Conservation (phyloP, 2,329 filamentous ascomycete genomes). For the Nemania abortiva region DNA sequence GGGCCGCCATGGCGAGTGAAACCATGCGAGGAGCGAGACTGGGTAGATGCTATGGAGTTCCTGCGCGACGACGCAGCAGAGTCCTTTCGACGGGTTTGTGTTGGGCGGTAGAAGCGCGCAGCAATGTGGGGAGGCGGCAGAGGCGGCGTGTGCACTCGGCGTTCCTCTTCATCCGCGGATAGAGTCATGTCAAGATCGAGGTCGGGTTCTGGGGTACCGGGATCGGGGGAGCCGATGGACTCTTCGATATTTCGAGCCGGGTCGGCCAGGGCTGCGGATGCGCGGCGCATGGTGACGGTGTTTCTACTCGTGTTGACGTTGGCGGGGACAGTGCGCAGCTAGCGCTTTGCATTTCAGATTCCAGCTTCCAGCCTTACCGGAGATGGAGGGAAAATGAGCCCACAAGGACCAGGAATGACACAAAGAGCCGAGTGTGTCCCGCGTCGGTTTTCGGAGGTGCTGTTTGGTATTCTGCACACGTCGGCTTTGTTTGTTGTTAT, state of each 20-base stretch:
- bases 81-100: conserved; percentile 75
- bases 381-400: conserved; percentile 28
- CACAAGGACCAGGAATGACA: conserved; percentile 17
- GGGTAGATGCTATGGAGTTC: conserved; percentile 82
- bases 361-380: conserved; percentile 39
- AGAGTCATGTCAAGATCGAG: conserved; percentile 50
- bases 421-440: conserved; percentile 26
- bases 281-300: conserved; percentile 57
- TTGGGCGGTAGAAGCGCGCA: conserved; percentile 79
- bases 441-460: conserved; percentile 3
- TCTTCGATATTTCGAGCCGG: conserved; percentile 56
- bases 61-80: conserved; percentile 83
- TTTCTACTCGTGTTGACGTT: conserved; percentile 31
- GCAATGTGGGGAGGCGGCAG: conserved; percentile 82
- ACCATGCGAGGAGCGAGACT: conserved; percentile 76
- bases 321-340: conserved; percentile 38
- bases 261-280: conserved; percentile 57
- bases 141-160: conserved; percentile 70
- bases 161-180: conserved; percentile 52
- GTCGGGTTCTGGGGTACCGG: conserved; percentile 48
- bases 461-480: conserved; percentile 29
- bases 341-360: conserved; percentile 39
- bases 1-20: conserved; percentile 65
- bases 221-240: conserved; percentile 50
- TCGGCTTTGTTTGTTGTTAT: conserved; percentile 30